These are phyloP conservation scores for Paramecium primaurelia DNA, from an alignment of 73 alveolate genomes.

Conservation along the genomic window DNA sequence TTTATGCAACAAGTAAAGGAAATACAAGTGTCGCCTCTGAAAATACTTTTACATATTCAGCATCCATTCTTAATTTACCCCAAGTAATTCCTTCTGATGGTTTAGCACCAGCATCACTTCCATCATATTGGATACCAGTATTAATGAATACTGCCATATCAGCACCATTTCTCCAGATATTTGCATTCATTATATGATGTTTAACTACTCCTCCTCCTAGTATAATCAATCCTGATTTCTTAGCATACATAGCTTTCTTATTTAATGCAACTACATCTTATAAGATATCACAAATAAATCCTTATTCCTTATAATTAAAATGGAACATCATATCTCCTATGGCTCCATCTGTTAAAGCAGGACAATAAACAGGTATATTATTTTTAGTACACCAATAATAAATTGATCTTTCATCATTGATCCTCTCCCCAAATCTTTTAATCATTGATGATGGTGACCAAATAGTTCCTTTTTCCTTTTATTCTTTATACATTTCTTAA, in stretches of 20 bases:
- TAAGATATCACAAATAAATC: conserved; percentile 93
- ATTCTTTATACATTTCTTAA: conserved; percentile 86
- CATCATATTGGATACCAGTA: conserved; percentile 93
- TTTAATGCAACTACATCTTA: conserved; percentile 90
- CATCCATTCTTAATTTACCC: conserved; percentile 90
- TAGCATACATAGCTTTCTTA: conserved; percentile 90
- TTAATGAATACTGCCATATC: conserved; percentile 97
- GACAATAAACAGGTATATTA: conserved; percentile 98
- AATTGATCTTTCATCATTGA: conserved; percentile 88
- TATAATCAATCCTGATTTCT: conserved; percentile 90
- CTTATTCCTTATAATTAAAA: conserved; percentile 90
- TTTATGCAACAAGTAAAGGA: conserved; percentile 94
- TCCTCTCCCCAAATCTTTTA: conserved; percentile 86
- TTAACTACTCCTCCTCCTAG: conserved; percentile 96
- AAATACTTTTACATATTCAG: conserved; percentile 87
- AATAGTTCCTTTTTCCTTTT: conserved; percentile 84
- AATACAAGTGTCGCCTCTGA: conserved; percentile 91
- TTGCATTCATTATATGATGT: conserved; percentile 94
- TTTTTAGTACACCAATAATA: conserved; percentile 95
- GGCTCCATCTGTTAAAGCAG: conserved; percentile 99
- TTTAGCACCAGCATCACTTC: conserved; percentile 98
- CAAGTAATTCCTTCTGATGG: conserved; percentile 99
- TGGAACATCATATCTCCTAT: conserved; percentile 98
- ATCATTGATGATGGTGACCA: conserved; percentile 97
- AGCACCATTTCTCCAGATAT: conserved; percentile 94